Evolutionary conservation across 1,139 yeast species (phyloP), one percentile per base, ranked within the genome.

Genomic region (Pneumocystis wakefieldiae): DNA sequence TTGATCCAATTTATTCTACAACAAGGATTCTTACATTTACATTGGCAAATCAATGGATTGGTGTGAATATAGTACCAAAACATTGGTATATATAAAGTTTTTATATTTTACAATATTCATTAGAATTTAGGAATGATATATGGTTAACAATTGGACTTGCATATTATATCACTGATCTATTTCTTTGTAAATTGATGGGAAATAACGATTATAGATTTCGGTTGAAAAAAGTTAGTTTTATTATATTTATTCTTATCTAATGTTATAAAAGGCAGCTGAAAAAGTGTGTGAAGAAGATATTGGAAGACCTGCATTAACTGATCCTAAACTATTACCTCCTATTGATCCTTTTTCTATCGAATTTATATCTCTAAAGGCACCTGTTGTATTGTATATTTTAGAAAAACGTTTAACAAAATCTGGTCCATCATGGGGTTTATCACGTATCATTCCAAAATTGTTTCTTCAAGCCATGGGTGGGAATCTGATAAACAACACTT

Each of bases 391-490:
- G 62, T 86, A 83, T 70, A 90, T 92, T 61, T 76, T 94, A 39
- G 97, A 94, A 73, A 81, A 88, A 64, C 78, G 98, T 67, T 89
- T 94, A 95, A 91, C 97, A 0, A 92, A 92, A 71, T 89, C 97
- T 0, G 98, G 94, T 71, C 85, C 91, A 68, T 87, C 96, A 0
- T 86, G 92, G 73, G 98, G 98, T 1, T 77, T 94, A 66, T 84
- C 92, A 1, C 82, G 98, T 67, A 97, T 90, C 0, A 80, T 94
- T 57, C 97, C 98, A 0, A 92, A 91, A 70, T 77, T 94, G 32
- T 89, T 92, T 70, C 76, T 94, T 57, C 97, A 92, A 72, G 95
- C 96, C 0, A 89, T 94, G 94, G 87, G 96, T 3, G 96, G 96
- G 19, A 98, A 92, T 69, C 76, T 91, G 62, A 82, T 82, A 35